These are phyloP conservation scores for Trichocladium antarcticum DNA, from an alignment of 495 filamentous ascomycete species.

Conservation along the genomic window DNA sequence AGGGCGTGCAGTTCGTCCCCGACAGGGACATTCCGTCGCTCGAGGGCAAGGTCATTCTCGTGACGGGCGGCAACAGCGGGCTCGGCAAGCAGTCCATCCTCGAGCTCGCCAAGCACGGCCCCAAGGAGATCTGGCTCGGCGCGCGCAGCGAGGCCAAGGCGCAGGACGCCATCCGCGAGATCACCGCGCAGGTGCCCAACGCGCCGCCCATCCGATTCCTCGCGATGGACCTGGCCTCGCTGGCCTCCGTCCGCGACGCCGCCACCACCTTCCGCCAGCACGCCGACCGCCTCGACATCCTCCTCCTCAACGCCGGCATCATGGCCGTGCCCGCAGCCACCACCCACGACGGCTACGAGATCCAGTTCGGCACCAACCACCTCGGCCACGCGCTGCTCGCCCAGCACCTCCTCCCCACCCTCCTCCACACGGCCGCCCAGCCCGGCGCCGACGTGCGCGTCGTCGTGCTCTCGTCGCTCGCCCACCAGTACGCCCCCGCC, in stretches of 20 bases:
- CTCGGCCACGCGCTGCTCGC: slow-evolving; percentile 57
- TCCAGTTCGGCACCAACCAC: slow-evolving; percentile 64
- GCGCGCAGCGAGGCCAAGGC: slow-evolving; percentile 40
- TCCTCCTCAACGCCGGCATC: slow-evolving; percentile 53
- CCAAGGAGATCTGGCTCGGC: slow-evolving; percentile 52
- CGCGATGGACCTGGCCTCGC: slow-evolving; percentile 28
- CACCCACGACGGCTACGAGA: slow-evolving; percentile 58
- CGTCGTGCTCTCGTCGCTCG: slow-evolving; percentile 29
- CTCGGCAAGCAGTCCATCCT: slow-evolving; percentile 54
- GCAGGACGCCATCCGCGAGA: slow-evolving; percentile 12
- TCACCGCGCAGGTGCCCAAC: slow-evolving; percentile 3
- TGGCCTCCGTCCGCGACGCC: slow-evolving; percentile 21
- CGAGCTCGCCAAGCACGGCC: slow-evolving; percentile 49
- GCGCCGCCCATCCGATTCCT: slow-evolving; percentile 23
- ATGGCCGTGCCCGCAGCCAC: slow-evolving; percentile 43
- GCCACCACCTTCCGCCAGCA: slow-evolving; percentile 16
- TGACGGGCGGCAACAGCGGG: slow-evolving; percentile 56
- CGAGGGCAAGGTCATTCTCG: slow-evolving; percentile 46
- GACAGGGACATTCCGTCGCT: slow-evolving; percentile 48
- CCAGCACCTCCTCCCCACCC: slow-evolving; percentile 47
- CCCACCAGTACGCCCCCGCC: slow-evolving; percentile 26
- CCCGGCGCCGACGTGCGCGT: slow-evolving; percentile 33
- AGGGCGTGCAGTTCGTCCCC: too few species aligned
- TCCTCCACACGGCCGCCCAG: slow-evolving; percentile 38
- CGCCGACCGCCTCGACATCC: slow-evolving; percentile 32